Percentiles rank a stretch among this genome's conserved stretches.
phyloP scores from a whole-genome alignment of 1,284 basidiomycete genomes.

The Cutaneotrichosporon mucoides region DNA sequence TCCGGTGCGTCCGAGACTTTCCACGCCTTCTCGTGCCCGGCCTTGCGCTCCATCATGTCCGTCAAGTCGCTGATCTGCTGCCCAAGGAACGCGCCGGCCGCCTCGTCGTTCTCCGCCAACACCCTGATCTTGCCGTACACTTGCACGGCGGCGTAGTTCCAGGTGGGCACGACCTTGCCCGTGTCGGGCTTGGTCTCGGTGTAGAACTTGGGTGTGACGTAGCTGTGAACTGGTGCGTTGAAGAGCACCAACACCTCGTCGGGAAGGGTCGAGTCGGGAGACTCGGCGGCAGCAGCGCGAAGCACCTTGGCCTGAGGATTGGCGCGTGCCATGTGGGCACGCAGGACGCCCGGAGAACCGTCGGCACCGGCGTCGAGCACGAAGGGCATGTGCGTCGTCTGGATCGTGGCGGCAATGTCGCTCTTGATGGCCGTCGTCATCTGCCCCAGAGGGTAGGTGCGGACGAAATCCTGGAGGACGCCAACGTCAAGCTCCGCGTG shows the following conservation, averaged over 20 bases:
- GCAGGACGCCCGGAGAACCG: conserved; percentile 20
- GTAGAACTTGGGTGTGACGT: conserved; percentile 48
- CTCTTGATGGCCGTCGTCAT: conserved; percentile 49
- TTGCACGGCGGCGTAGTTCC: conserved; percentile 49
- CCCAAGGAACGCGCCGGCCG: conserved; percentile 28
- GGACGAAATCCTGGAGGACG: conserved; percentile 48
- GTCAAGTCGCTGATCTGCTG: conserved; percentile 40
- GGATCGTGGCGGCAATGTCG: conserved; percentile 38
- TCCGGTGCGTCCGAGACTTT: conserved; percentile 47
- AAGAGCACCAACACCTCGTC: conserved; percentile 47
- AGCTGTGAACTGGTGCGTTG: conserved; percentile 41
- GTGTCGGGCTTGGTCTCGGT: conserved; percentile 41
- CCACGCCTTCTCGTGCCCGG: conserved; percentile 30
- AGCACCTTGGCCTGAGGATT: conserved; percentile 47
- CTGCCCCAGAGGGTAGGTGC: conserved; percentile 49
- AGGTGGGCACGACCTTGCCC: conserved; percentile 49
- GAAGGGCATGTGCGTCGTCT: conserved; percentile 52
- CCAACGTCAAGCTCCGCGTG: conserved; percentile 50
- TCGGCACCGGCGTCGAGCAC: conserved; percentile 37
- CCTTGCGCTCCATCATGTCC: conserved; percentile 24
- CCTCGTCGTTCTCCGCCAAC: conserved; percentile 24
- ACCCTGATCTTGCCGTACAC: conserved; percentile 42
- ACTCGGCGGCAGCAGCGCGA: conserved; percentile 15
- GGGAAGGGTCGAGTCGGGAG: conserved; percentile 9
- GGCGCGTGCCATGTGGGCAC: conserved; percentile 47